Percentiles rank a stretch among this genome's conserved stretches.
These are phyloP conservation scores for Coemansia javaensis DNA, from an alignment of 192 early-diverging fungal genomes.

Conservation along the genomic window DNA sequence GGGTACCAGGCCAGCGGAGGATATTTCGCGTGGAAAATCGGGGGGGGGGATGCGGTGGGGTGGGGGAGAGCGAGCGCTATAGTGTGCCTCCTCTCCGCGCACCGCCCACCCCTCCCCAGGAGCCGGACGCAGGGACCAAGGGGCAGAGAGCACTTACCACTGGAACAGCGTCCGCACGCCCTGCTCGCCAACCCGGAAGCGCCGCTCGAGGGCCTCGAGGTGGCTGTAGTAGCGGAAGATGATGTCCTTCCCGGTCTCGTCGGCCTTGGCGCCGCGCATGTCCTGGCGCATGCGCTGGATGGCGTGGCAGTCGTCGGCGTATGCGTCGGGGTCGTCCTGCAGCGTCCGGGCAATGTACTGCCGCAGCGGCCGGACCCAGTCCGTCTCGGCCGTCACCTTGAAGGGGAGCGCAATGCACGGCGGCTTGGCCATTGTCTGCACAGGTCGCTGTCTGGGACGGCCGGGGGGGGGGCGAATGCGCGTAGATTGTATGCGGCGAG, in stretches of 20 bases:
- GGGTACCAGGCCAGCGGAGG: too few species aligned
- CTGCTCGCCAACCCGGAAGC: slow-evolving; percentile 91
- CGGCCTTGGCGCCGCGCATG: slow-evolving; percentile 90
- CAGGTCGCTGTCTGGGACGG: neutral
- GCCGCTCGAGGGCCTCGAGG: slow-evolving; percentile 85
- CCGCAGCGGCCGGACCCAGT: slow-evolving; percentile 82
- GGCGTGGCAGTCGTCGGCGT: slow-evolving; percentile 71
- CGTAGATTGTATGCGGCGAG: neutral
- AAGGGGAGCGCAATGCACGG: slow-evolving; percentile 57
- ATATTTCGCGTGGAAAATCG: too few species aligned
- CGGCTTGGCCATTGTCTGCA: slow-evolving; percentile 22
- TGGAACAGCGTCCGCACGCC: slow-evolving; percentile 84
- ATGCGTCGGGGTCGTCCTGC: slow-evolving; percentile 92
- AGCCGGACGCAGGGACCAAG: too few species aligned
- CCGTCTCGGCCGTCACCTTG: slow-evolving; percentile 87
- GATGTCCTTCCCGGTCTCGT: slow-evolving; percentile 87
- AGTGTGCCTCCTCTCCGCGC: too few species aligned
- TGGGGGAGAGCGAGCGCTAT: too few species aligned
- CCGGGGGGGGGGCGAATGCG: too few species aligned
- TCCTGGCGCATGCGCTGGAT: slow-evolving; percentile 93
- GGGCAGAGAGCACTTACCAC: slow-evolving; percentile 73
- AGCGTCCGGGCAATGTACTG: slow-evolving; percentile 78
- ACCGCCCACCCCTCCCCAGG: too few species aligned
- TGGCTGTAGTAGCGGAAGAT: slow-evolving; percentile 97
- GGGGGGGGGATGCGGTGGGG: too few species aligned